A percentile compares a stretch with the other conserved stretches of the same genome.
Conservation (phyloP, 78 protist species). For the Emiliania huxleyi region DNA sequence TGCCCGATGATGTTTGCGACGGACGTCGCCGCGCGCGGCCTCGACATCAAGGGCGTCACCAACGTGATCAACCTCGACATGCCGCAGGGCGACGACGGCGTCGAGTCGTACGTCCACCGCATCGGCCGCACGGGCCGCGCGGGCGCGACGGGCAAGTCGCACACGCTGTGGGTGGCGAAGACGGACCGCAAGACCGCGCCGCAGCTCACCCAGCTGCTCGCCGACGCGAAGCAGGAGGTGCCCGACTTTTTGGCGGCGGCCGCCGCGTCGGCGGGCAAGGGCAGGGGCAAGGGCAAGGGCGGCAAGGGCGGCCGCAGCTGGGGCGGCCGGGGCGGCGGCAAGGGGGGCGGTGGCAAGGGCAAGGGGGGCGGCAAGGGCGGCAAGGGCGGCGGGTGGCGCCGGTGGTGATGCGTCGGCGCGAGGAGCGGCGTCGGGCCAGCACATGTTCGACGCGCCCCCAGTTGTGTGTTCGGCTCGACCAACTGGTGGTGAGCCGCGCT, state of each 20-base stretch:
- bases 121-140: constrained; percentile 88
- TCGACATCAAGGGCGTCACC: constrained; percentile 66
- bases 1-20: constrained; percentile 59
- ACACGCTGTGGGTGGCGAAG: background rate
- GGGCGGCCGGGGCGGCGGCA: background rate
- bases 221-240: background rate
- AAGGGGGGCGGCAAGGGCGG: background rate
- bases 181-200: background rate
- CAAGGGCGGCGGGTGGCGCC: background rate
- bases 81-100: constrained; percentile 61
- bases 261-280: background rate
- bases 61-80: constrained; percentile 81
- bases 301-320: background rate
- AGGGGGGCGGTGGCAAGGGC: background rate
- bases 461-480: no score
- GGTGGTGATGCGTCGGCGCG: no score
- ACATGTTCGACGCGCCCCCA: no score
- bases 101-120: constrained; percentile 90
- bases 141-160: background rate
- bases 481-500: no score
- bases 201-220: background rate
- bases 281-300: background rate
- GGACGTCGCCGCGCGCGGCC: constrained; percentile 73
- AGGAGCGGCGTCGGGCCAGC: no score
- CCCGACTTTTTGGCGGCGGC: background rate